These are phyloP conservation scores for Hygrophorus pudorinus DNA, from an alignment of 768 basidiomycete genomes.

Conservation along the genomic window DNA sequence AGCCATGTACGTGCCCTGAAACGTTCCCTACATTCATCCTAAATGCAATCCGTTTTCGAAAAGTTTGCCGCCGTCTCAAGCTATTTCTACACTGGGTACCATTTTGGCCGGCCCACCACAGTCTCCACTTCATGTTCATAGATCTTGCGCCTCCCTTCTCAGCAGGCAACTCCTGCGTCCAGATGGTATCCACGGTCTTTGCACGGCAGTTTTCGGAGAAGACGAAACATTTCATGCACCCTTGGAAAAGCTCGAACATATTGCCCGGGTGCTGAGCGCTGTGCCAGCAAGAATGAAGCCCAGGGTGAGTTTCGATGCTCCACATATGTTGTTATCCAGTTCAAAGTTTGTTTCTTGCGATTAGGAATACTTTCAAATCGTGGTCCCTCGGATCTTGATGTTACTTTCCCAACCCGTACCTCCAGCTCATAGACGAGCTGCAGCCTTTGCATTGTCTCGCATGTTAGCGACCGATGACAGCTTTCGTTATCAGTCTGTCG, in stretches of 20 bases:
- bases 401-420: constrained; percentile 36
- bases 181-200: constrained; percentile 61
- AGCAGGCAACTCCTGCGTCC: constrained; percentile 62
- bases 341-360: neutral
- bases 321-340: neutral
- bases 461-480: constrained; percentile 36
- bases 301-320: constrained; percentile 33
- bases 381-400: constrained; percentile 46
- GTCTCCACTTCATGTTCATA: constrained; percentile 42
- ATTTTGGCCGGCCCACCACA: constrained; percentile 39
- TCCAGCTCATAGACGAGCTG: constrained; percentile 43
- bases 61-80: constrained; percentile 57
- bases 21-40: constrained; percentile 6
- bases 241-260: constrained; percentile 64
- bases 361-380: constrained; percentile 52
- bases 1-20: constrained; percentile 40
- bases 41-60: constrained; percentile 8
- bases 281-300: constrained; percentile 46
- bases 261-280: constrained; percentile 53
- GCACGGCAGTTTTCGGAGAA: constrained; percentile 59
- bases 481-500: constrained; percentile 17
- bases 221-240: constrained; percentile 46
- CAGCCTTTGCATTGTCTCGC: constrained; percentile 59
- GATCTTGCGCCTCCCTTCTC: constrained; percentile 51
- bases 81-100: constrained; percentile 53